Evolutionary conservation across 331 rosid species (phyloP).

Genomic region (Cydonia oblonga): DNA sequence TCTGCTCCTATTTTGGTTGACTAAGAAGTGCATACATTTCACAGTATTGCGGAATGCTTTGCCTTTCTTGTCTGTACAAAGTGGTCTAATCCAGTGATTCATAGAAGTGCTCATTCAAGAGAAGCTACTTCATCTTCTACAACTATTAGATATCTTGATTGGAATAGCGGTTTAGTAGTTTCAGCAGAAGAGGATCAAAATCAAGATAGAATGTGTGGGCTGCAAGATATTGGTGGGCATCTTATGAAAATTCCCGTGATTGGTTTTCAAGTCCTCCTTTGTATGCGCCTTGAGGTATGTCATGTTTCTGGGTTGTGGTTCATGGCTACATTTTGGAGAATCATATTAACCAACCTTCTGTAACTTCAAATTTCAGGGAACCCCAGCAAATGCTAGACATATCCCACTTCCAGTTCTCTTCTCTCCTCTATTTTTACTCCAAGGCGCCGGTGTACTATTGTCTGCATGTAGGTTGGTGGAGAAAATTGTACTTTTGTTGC

Average conservation of each 20-base stretch:
- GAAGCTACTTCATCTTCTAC: constrained; percentile 74
- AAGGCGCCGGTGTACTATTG: constrained; percentile 69
- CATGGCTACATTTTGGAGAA: constrained; percentile 5
- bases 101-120: constrained; percentile 51
- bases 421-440: constrained; percentile 74
- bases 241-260: constrained; percentile 80
- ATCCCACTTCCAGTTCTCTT: constrained; percentile 70
- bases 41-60: constrained; percentile 94
- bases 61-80: constrained; percentile 97
- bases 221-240: constrained; percentile 96
- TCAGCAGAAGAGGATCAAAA: constrained; percentile 65
- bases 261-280: constrained; percentile 76
- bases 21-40: neutral
- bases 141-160: constrained; percentile 72
- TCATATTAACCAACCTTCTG: constrained; percentile 6
- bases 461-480: constrained; percentile 67
- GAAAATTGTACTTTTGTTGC: constrained; percentile 58
- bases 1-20: constrained; percentile 15
- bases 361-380: constrained; percentile 56
- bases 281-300: constrained; percentile 85
- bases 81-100: constrained; percentile 97
- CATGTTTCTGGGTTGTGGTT: constrained; percentile 16
- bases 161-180: constrained; percentile 67
- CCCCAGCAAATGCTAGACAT: constrained; percentile 50
- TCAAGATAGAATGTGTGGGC: constrained; percentile 60